These are phyloP conservation scores for Dioscorea dumetorum DNA, from an alignment of 106 monocot species.

Conservation along the genomic window DNA sequence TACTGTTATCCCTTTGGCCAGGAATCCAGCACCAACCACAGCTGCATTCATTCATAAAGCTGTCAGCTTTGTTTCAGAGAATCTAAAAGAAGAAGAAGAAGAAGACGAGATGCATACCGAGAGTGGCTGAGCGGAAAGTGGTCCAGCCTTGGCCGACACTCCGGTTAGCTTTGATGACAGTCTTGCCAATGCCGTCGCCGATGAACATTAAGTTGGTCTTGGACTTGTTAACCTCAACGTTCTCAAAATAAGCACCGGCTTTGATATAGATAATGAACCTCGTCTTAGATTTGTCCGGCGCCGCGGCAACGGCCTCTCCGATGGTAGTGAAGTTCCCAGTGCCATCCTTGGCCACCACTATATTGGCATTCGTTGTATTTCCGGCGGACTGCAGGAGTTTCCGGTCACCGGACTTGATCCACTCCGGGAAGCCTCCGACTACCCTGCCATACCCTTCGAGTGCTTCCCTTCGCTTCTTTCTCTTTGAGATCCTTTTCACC, in stretches of 20 bases:
- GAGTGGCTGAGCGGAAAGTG: conserved; percentile 79
- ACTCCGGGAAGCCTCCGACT: conserved; percentile 35
- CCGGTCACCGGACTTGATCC: conserved; percentile 34
- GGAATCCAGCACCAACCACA: conserved; percentile 54
- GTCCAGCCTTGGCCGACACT: conserved; percentile 77
- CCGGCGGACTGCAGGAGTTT: conserved; percentile 29
- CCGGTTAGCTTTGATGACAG: conserved; percentile 67
- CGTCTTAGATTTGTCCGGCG: conserved; percentile 33
- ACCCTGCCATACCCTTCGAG: conserved; percentile 41
- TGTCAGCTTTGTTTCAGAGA: neutral
- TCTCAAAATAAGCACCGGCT: conserved; percentile 74
- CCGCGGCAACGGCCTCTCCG: conserved; percentile 56
- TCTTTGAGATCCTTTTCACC: conserved; percentile 43
- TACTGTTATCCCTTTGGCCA: conserved; percentile 55
- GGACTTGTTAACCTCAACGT: conserved; percentile 62
- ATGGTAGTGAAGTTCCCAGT: conserved; percentile 67
- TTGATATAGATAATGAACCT: conserved; percentile 83
- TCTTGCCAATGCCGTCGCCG: conserved; percentile 89
- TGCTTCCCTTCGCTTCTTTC: conserved; percentile 9
- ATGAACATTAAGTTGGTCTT: conserved; percentile 68
- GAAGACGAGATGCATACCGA: conserved; percentile 34
- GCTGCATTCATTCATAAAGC: conserved; percentile 25
- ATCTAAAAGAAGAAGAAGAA: neutral
- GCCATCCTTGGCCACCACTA: conserved; percentile 77
- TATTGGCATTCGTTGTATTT: conserved; percentile 8